phyloP scores from a whole-genome alignment of 2,329 filamentous ascomycete genomes.

The Grosmannia penicillata region DNA sequence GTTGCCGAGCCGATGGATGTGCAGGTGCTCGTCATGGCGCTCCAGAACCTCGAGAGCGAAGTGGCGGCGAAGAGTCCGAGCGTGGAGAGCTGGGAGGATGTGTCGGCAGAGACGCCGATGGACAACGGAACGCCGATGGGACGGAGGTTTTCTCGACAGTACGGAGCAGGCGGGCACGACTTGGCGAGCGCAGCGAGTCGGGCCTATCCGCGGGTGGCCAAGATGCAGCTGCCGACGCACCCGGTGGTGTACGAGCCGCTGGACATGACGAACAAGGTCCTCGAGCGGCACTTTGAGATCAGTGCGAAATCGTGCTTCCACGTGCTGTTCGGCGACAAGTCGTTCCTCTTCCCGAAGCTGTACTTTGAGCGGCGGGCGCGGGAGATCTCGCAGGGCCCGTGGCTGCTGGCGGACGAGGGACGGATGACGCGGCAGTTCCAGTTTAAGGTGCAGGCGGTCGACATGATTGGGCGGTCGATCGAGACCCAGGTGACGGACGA shows the following conservation, averaged over 20 bases:
- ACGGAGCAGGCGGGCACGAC: not conserved
- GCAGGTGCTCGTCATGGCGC: slow-evolving; percentile 52
- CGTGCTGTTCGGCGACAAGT: slow-evolving; percentile 91
- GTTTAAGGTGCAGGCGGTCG: slow-evolving; percentile 57
- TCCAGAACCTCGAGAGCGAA: slow-evolving; percentile 61
- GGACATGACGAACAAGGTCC: slow-evolving; percentile 60
- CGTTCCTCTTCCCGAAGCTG: slow-evolving; percentile 80
- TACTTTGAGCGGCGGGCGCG: slow-evolving; percentile 71
- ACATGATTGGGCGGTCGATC: slow-evolving; percentile 48
- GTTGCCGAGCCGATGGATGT: slow-evolving; percentile 54
- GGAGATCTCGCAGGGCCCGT: slow-evolving; percentile 74
- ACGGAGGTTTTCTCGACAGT: slow-evolving; percentile 16
- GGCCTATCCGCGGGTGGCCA: slow-evolving; percentile 31
- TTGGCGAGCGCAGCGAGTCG: not conserved
- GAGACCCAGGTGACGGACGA: slow-evolving; percentile 58
- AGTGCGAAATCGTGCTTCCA: slow-evolving; percentile 92
- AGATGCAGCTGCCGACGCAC: slow-evolving; percentile 68
- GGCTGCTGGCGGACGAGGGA: slow-evolving; percentile 56
- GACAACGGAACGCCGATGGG: slow-evolving; percentile 40
- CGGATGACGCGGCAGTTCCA: slow-evolving; percentile 65
- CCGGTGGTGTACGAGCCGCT: slow-evolving; percentile 74
- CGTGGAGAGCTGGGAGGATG: slow-evolving; percentile 83
- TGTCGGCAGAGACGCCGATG: slow-evolving; percentile 39
- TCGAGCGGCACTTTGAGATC: slow-evolving; percentile 75
- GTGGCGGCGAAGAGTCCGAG: slow-evolving; percentile 52